phyloP scores from a whole-genome alignment of 139 green algal species.

The Chlamydomonas sp. region DNA sequence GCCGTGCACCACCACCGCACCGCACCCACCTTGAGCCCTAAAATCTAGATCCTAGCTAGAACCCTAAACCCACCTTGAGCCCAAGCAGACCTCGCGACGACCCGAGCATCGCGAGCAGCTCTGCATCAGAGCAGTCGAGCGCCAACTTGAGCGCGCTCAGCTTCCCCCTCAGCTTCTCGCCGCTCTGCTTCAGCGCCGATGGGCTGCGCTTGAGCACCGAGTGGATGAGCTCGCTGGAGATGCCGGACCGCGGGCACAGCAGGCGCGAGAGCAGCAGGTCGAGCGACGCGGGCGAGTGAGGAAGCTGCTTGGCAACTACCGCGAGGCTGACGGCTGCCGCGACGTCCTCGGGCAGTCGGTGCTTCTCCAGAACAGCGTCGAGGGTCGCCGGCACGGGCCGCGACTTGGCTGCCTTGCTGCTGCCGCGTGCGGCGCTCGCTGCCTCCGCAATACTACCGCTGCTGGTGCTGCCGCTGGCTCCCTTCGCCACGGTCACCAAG shows the following conservation, averaged over 20 bases:
- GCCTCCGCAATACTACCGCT: too few relatives aligned
- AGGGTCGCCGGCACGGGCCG: background rate
- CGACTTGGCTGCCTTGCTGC: too few relatives aligned
- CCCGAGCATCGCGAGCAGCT: constrained; percentile 12
- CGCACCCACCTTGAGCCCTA: too few relatives aligned
- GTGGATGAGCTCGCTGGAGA: background rate
- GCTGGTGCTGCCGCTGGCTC: too few relatives aligned
- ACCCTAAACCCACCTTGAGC: too few relatives aligned
- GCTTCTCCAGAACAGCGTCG: background rate
- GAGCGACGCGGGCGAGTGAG: background rate
- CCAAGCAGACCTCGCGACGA: background rate
- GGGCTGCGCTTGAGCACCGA: constrained; percentile 10
- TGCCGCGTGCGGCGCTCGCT: too few relatives aligned
- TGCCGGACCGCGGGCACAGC: background rate
- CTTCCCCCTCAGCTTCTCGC: background rate
- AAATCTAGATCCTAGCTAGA: too few relatives aligned
- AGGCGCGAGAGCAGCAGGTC: background rate
- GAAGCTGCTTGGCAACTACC: constrained; percentile 9
- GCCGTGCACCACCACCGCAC: too few relatives aligned
- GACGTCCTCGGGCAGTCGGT: constrained; percentile 1
- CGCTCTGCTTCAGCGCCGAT: constrained; percentile 1
- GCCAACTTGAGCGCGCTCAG: background rate
- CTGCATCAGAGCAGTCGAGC: background rate
- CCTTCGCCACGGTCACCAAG: too few relatives aligned
- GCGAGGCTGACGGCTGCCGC: background rate